phyloP scores from a whole-genome alignment of 116 monocot species.

The Papilionanthe hybrid region DNA sequence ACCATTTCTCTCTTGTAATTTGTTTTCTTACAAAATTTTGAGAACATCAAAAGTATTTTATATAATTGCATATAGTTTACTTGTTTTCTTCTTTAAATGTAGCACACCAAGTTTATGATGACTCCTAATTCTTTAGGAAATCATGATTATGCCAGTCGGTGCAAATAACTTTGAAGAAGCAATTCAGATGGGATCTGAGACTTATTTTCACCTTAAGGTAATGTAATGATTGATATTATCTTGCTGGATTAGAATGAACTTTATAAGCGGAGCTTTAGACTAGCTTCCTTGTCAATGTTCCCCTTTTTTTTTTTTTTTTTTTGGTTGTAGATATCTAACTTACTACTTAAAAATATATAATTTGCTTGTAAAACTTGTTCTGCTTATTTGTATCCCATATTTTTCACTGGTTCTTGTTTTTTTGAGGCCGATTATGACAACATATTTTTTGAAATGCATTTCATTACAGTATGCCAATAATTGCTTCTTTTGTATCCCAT shows the following conservation, averaged over 20 bases:
- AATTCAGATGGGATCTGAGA: constrained; percentile 91
- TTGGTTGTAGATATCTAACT: background rate
- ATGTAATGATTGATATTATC: background rate
- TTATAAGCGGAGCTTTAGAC: background rate
- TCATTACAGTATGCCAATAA: background rate
- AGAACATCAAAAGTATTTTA: background rate
- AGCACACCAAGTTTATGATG: constrained; percentile 3
- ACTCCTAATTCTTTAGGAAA: constrained; percentile 52
- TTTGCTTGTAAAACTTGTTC: background rate
- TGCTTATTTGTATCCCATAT: background rate
- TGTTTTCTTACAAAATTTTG: background rate
- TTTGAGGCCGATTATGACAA: background rate
- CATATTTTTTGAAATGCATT: constrained; percentile 2
- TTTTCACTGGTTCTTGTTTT: background rate
- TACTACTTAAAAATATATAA: background rate
- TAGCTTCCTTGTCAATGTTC: background rate
- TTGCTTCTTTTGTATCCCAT: background rate
- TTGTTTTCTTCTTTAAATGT: background rate
- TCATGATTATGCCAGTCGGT: constrained; percentile 93
- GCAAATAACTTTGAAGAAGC: constrained; percentile 86
- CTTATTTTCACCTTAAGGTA: constrained; percentile 96
- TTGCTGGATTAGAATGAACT: background rate
- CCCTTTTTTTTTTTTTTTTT: no score
- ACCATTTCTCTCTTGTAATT: background rate
- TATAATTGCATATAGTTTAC: background rate